Evolutionary conservation across 176 grass and related monocot genomes (phyloP).

Genomic region (Zoysia pacifica): DNA sequence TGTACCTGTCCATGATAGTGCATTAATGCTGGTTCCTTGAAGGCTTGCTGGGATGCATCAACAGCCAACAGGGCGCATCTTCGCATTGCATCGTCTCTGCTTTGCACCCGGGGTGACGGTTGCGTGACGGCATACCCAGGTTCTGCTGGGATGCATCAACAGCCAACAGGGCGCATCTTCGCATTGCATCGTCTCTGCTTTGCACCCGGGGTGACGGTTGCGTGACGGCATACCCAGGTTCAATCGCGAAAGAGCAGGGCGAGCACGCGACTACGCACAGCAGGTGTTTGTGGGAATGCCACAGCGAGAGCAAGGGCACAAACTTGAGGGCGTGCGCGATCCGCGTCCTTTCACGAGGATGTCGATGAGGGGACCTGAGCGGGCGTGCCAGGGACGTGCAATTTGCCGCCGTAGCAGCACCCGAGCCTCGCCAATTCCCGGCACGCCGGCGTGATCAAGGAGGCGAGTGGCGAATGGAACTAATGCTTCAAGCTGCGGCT

Average conservation of each 20-base stretch:
- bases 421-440: not conserved
- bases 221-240: not conserved
- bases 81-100: not conserved
- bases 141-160: not conserved
- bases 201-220: not conserved
- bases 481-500: not conserved
- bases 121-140: not conserved
- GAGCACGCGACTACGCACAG: not conserved
- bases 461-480: too few species aligned
- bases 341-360: too few species aligned
- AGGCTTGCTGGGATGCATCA: slow-evolving; percentile 19
- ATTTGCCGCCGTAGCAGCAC: not conserved
- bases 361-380: too few species aligned
- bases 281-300: slow-evolving; percentile 33
- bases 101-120: too few species aligned
- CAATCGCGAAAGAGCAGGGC: not conserved
- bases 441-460: not conserved
- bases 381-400: not conserved
- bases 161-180: too few species aligned
- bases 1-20: too few species aligned
- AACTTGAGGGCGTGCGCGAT: too few species aligned
- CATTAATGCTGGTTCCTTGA: not conserved
- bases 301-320: too few species aligned
- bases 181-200: not conserved
- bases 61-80: slow-evolving; percentile 14